Evolutionary conservation across 345 rosid genomes (phyloP).

Genomic region (Eucalyptus fibrosa): DNA sequence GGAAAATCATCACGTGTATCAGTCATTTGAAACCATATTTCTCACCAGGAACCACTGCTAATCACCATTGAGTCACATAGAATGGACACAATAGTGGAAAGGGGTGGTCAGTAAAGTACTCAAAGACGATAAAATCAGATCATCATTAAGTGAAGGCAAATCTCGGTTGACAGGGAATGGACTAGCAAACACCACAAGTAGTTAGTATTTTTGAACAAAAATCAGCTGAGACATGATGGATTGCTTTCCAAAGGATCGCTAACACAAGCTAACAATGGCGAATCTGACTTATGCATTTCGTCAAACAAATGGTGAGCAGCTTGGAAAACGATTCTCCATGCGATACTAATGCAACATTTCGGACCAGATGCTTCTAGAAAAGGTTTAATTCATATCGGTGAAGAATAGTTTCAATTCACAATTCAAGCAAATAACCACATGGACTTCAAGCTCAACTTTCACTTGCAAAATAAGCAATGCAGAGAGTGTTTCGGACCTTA

Average conservation of each 20-base stretch:
- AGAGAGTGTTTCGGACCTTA: neutral
- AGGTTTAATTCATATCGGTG: neutral
- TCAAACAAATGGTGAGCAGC: neutral
- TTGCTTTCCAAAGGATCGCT: neutral
- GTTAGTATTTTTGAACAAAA: no score
- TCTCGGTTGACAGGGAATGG: neutral
- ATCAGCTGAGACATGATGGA: neutral
- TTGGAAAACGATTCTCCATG: neutral
- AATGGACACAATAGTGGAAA: neutral
- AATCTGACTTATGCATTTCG: neutral
- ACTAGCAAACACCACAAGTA: neutral
- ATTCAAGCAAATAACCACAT: neutral
- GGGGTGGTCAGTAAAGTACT: neutral
- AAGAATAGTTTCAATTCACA: neutral
- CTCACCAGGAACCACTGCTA: fast-evolving
- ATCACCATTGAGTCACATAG: neutral
- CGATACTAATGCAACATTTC: neutral
- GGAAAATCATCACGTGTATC: fast-evolving
- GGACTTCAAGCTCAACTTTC: no score
- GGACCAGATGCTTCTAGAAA: neutral
- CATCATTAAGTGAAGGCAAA: neutral
- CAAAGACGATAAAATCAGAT: no score
- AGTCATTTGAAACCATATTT: neutral
- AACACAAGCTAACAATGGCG: neutral
- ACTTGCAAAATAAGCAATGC: neutral